phyloP scores from a whole-genome alignment of 2,329 filamentous ascomycete genomes.

The Phialocephala sp. region DNA sequence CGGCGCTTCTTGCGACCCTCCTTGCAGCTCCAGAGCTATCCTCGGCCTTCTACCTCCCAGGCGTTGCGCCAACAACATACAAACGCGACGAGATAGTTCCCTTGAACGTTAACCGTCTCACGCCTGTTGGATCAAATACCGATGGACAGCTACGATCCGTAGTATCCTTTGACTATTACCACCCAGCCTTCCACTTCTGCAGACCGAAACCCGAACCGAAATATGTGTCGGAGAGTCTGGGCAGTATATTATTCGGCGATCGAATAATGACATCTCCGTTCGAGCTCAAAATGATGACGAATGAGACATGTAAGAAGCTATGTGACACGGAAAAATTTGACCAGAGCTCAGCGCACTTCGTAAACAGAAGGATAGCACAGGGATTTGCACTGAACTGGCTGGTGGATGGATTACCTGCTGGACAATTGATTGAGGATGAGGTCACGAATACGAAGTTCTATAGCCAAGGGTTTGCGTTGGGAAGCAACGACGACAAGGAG shows the following conservation, averaged over 20 bases:
- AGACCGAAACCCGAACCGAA: slow-evolving; percentile 76
- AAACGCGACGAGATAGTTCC: slow-evolving; percentile 79
- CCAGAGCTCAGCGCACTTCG: slow-evolving; percentile 72
- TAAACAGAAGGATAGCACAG: slow-evolving; percentile 81
- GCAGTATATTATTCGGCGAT: slow-evolving; percentile 96
- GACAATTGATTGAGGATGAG: slow-evolving; percentile 79
- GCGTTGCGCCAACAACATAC: slow-evolving; percentile 94
- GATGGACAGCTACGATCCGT: slow-evolving; percentile 89
- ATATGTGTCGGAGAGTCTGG: slow-evolving; percentile 85
- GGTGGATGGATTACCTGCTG: slow-evolving; percentile 90
- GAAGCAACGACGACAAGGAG: slow-evolving; percentile 61
- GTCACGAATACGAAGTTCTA: slow-evolving; percentile 82
- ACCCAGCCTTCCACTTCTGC: slow-evolving; percentile 87
- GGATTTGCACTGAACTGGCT: slow-evolving; percentile 96
- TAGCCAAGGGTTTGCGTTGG: slow-evolving; percentile 88
- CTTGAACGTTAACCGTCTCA: slow-evolving; percentile 90
- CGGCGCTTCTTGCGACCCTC: slow-evolving; percentile 56
- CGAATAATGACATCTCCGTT: slow-evolving; percentile 97
- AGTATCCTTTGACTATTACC: slow-evolving; percentile 96
- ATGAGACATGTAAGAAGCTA: slow-evolving; percentile 85
- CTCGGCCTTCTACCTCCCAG: slow-evolving; percentile 91
- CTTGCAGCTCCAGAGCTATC: slow-evolving; percentile 57
- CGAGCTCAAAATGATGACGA: slow-evolving; percentile 82
- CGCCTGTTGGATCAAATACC: slow-evolving; percentile 76
- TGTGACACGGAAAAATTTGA: slow-evolving; percentile 73